Evolutionary conservation across 1,284 basidiomycete species (phyloP).

Genomic region (Cryptococcus sp.): DNA sequence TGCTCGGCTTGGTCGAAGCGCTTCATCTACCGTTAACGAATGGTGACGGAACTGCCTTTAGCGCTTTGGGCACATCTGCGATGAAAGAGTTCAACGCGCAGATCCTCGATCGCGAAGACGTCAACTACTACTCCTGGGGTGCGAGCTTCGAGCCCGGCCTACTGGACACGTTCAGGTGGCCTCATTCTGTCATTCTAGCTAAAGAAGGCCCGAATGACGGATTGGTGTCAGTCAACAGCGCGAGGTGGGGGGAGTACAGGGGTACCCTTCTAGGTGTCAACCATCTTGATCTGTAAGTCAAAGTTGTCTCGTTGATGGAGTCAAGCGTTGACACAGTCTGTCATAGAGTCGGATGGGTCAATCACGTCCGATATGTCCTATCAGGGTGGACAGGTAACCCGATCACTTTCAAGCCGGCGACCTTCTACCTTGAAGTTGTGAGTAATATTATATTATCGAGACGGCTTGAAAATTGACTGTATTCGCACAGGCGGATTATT

Average conservation of each 20-base stretch:
- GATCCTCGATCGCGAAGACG: constrained; percentile 71
- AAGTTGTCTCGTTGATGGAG: neutral
- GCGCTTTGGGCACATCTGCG: constrained; percentile 76
- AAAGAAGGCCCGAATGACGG: constrained; percentile 95
- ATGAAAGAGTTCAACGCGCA: constrained; percentile 87
- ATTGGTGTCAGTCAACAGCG: constrained; percentile 83
- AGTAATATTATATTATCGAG: constrained; percentile 14
- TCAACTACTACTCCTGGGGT: constrained; percentile 91
- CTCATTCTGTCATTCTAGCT: constrained; percentile 78
- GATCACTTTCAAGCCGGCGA: constrained; percentile 82
- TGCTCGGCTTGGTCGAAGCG: constrained; percentile 61
- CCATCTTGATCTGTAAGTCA: constrained; percentile 75
- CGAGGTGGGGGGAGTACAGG: constrained; percentile 73
- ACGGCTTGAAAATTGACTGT: neutral
- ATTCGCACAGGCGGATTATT: constrained; percentile 42
- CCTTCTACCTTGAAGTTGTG: constrained; percentile 79
- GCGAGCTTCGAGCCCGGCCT: constrained; percentile 83
- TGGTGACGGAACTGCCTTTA: constrained; percentile 87
- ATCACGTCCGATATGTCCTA: constrained; percentile 70
- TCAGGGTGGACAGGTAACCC: constrained; percentile 82
- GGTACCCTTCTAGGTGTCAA: constrained; percentile 88
- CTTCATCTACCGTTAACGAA: constrained; percentile 74
- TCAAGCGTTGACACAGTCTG: neutral
- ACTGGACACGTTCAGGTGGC: constrained; percentile 82
- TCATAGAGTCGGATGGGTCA: constrained; percentile 56